Percentiles rank a stretch among this genome's conserved stretches.
Evolutionary conservation across 306 rosid genomes (phyloP).

Genomic region (Castanopsis chinensis): DNA sequence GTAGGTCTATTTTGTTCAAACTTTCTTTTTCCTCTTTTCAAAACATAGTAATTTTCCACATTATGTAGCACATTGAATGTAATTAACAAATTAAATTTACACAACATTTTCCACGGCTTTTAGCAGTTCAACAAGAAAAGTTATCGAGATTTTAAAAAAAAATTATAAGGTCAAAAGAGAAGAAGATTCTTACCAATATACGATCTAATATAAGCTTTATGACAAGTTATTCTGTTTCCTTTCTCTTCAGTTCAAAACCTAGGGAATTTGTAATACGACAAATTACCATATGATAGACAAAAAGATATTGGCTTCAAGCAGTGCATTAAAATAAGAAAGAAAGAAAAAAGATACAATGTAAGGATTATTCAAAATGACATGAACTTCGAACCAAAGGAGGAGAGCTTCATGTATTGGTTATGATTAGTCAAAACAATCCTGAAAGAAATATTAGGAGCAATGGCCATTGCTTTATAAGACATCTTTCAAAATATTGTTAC

Average conservation of each 20-base stretch:
- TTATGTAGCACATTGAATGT: not conserved
- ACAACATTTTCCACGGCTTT: not conserved
- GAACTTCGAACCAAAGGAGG: not conserved
- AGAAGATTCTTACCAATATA: slow-evolving; percentile 53
- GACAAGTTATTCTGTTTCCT: slow-evolving; percentile 82
- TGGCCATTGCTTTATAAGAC: too few relatives aligned
- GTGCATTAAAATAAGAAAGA: slow-evolving; percentile 12
- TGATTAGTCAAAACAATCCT: not conserved
- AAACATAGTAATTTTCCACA: not conserved
- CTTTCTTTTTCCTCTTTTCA: not conserved
- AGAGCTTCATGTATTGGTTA: not conserved
- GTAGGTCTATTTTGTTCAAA: not conserved
- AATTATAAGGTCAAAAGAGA: slow-evolving; percentile 10
- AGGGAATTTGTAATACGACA: slow-evolving; percentile 30
- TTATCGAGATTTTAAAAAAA: not conserved
- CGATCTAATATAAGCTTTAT: slow-evolving; percentile 68
- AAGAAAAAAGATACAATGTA: slow-evolving; percentile 3
- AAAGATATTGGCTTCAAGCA: slow-evolving; percentile 11
- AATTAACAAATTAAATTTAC: not conserved
- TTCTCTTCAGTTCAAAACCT: slow-evolving; percentile 72
- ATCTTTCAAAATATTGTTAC: too few relatives aligned
- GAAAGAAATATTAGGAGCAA: too few relatives aligned
- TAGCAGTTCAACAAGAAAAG: not conserved
- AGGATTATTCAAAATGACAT: not conserved
- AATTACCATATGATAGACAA: not conserved